Evolutionary conservation across 768 basidiomycete species (phyloP), one percentile per base, ranked within the genome.

Genomic region (Boletus pseudopeckii): DNA sequence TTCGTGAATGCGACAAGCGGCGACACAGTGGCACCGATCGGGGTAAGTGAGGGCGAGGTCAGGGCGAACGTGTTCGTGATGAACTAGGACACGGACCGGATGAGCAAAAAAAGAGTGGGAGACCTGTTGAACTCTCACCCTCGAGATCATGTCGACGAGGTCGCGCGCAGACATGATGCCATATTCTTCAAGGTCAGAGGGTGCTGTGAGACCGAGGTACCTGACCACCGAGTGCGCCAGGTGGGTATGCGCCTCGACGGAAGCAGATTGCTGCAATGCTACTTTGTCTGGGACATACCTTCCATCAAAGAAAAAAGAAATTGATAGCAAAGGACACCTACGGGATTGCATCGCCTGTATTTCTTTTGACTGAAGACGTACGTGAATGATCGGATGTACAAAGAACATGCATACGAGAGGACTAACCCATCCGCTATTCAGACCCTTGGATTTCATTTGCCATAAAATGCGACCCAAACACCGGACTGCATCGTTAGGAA

Each of bases 21-120:
- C 1, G 90, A 89, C 14, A 95, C 79, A n/a, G 87, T 83, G 2
- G 86, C 85, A 7, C 96, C 96, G 34, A 98, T 75, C 0, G 94
- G 88, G 2, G 82, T 80, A 15, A 98, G 74, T 5, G 88, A 79
- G 0, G 89, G 84, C 0, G 86, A 81, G 1, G 92, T 86, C 10
- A 97, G 72, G 0, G 94, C 88, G 64, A 98, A 90, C 0, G 96
- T 87, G 67, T 99, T 99, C 7, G 91, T 90, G 10, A 84, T 82
- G 66, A 98, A 94, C 94, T 98, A 48, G 26, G 36, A 7, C 15
- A 40, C n/a, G 9, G 28, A 32, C 14, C 10, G 5, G 13, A 45
- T 46, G 15, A 61, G 63, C 36, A 34, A 49, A 36, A 13, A 30
- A 50, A 44, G 9, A 28, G 5, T 6, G 15, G 17, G 20, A 28